These are phyloP conservation scores for Rhizoclosmatium globosum DNA, from an alignment of 192 early-diverging fungal genomes.

Conservation along the genomic window DNA sequence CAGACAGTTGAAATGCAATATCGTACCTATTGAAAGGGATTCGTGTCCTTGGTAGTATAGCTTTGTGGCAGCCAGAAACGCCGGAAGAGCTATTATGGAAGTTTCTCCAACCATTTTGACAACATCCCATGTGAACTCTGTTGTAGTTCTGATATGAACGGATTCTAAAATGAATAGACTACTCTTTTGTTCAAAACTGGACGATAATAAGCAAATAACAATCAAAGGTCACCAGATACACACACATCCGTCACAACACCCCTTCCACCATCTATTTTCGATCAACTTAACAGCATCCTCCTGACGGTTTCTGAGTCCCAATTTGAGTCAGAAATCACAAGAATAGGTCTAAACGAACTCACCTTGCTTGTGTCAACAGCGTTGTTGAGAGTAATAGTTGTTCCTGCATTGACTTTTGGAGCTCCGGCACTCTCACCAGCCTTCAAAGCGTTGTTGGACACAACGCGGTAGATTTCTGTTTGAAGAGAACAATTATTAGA, in stretches of 20 bases:
- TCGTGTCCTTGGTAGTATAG: background rate
- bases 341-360: background rate
- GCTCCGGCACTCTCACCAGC: slow-evolving; percentile 33
- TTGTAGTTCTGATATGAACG: too few species aligned
- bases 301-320: slow-evolving; percentile 7
- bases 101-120: background rate
- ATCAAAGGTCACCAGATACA: background rate
- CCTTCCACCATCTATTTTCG: background rate
- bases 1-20: background rate
- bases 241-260: background rate
- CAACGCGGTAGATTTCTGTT: slow-evolving; percentile 93
- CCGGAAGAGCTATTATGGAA: background rate
- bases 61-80: background rate
- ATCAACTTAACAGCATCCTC: slow-evolving; percentile 27
- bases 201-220: background rate
- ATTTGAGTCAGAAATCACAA: background rate
- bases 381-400: slow-evolving; percentile 2
- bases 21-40: background rate
- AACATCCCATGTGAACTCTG: background rate
- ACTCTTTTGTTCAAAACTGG: background rate
- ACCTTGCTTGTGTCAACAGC: background rate
- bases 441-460: slow-evolving; percentile 95
- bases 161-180: background rate
- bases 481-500: background rate
- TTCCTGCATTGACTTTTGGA: slow-evolving; percentile 10